A percentile compares a stretch with the other conserved stretches of the same genome.
These are phyloP conservation scores for Termitomyces sp. DNA, from an alignment of 1,284 basidiomycete genomes.

Conservation along the genomic window DNA sequence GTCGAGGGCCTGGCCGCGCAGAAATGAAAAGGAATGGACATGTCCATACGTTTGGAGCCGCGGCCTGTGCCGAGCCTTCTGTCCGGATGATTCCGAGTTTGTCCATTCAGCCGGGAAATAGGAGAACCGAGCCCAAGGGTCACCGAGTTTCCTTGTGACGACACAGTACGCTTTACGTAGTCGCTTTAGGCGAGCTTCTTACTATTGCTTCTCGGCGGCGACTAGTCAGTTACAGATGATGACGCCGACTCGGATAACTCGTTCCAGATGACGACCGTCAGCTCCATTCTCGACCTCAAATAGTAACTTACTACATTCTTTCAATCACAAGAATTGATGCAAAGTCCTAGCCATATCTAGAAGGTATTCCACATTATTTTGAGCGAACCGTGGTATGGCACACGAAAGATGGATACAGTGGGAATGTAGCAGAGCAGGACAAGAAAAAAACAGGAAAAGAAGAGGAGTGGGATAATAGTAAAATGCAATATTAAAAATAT, in stretches of 20 bases:
- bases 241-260: neutral
- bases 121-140: no score
- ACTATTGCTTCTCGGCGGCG: neutral
- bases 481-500: neutral
- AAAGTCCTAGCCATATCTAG: neutral
- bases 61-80: neutral
- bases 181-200: neutral
- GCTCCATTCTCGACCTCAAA: neutral
- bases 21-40: neutral
- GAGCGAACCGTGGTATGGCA: neutral
- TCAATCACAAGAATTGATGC: neutral
- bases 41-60: neutral
- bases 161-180: neutral
- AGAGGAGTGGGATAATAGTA: neutral
- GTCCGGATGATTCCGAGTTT: neutral
- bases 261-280: neutral
- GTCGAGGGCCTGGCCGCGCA: neutral
- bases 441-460: neutral
- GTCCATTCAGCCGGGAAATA: neutral
- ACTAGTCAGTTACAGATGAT: neutral
- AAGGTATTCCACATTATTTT: constrained; percentile 7
- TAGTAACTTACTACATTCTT: neutral
- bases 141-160: neutral
- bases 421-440: neutral
- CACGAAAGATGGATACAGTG: constrained; percentile 1